Percentiles rank a stretch among this genome's conserved stretches.
Evolutionary conservation across 2,329 filamentous ascomycete species (phyloP).

Genomic region (Paracoccidioides lutzii): DNA sequence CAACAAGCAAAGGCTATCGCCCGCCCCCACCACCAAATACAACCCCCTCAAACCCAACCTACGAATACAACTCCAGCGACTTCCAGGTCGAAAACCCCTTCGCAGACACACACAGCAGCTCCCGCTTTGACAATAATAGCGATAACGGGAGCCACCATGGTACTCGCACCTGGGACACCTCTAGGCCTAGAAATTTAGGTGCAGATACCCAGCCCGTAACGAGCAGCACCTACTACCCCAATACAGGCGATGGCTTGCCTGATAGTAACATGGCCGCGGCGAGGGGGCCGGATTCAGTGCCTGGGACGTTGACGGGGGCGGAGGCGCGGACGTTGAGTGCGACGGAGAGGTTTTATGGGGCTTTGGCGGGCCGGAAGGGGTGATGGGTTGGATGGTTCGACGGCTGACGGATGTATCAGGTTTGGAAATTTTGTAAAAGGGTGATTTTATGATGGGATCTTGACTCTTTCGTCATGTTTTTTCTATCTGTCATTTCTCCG

Average conservation of each 20-base stretch:
- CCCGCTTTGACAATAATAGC: neutral
- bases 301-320: neutral
- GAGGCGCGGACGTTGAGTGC: neutral
- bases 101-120: slow-evolving; percentile 20
- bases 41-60: slow-evolving; percentile 8
- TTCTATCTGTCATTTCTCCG: too few relatives aligned
- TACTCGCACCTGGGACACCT: neutral
- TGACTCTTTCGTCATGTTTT: too few relatives aligned
- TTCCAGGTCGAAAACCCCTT: slow-evolving; percentile 32
- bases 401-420: too few relatives aligned
- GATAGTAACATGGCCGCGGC: neutral
- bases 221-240: slow-evolving; percentile 6
- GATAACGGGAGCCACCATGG: neutral
- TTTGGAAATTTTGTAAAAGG: too few relatives aligned
- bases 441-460: too few relatives aligned
- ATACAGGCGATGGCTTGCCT: neutral
- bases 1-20: neutral
- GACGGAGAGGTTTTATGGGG: neutral
- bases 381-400: neutral
- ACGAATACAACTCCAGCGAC: slow-evolving; percentile 27
- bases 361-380: neutral
- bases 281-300: neutral
- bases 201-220: neutral
- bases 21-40: slow-evolving; percentile 2
- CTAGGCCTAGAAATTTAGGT: neutral